phyloP scores from a whole-genome alignment of 2,329 filamentous ascomycete genomes.

The Aspergillus novofumigatus region DNA sequence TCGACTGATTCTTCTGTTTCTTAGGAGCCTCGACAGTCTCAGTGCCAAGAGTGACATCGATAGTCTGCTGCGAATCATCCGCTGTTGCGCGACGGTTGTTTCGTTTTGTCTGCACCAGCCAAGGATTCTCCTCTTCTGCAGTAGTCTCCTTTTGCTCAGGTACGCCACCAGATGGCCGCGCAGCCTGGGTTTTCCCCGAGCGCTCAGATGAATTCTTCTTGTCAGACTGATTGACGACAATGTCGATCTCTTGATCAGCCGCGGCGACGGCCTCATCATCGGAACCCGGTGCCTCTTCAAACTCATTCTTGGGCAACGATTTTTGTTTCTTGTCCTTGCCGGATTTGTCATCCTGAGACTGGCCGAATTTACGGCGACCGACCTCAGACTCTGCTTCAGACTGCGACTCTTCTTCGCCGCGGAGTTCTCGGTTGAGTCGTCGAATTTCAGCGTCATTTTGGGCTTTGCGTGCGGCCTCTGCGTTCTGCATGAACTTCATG shows the following conservation, averaged over 20 bases:
- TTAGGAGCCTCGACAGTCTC: conserved; percentile 17
- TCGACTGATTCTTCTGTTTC: conserved; percentile 18
- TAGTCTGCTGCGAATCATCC: conserved; percentile 25
- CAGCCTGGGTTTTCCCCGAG: conserved; percentile 16
- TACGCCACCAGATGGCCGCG: conserved; percentile 10
- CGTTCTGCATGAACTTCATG: conserved; percentile 93
- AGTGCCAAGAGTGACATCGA: conserved; percentile 29
- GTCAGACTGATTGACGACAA: conserved; percentile 26
- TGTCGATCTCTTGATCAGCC: conserved; percentile 31
- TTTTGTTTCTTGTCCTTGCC: conserved; percentile 26
- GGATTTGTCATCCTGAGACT: conserved; percentile 27
- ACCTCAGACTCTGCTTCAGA: conserved; percentile 51
- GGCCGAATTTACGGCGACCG: conserved; percentile 55
- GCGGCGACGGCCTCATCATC: conserved; percentile 38
- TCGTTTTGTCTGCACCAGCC: conserved; percentile 32
- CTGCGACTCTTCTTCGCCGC: conserved; percentile 56
- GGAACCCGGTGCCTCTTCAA: conserved; percentile 57
- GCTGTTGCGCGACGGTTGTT: conserved; percentile 28
- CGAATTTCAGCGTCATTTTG: conserved; percentile 74
- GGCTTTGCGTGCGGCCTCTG: conserved; percentile 71
- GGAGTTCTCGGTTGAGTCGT: conserved; percentile 67
- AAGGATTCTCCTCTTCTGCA: conserved; percentile 34
- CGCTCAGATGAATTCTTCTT: conserved; percentile 16
- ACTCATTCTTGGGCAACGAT: conserved; percentile 47
- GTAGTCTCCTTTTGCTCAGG: conserved; percentile 17